A percentile compares a stretch with the other conserved stretches of the same genome.
Evolutionary conservation across 2,329 filamentous ascomycete species (phyloP).

Genomic region (Didymella exigua): DNA sequence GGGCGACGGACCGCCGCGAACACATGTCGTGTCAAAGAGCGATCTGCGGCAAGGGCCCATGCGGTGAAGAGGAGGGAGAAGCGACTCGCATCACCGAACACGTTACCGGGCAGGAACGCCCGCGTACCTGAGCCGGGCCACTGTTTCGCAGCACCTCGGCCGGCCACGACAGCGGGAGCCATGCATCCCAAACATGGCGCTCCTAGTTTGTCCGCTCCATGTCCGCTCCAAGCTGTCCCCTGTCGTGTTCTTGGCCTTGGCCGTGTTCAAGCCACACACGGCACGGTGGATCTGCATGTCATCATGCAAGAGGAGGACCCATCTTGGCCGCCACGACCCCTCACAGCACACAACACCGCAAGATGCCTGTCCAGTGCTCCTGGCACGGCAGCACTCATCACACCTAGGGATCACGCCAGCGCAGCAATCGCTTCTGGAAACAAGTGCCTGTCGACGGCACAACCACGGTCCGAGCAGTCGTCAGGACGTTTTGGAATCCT

Average conservation of each 20-base stretch:
- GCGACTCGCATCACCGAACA: conserved; percentile 9
- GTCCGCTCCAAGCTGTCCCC: no score
- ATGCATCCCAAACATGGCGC: conserved; percentile 5
- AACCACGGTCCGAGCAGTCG: conserved; percentile 16
- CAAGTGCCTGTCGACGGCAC: not conserved
- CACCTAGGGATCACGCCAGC: not conserved
- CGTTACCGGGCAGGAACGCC: conserved; percentile 8
- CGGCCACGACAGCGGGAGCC: conserved; percentile 17
- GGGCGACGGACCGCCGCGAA: no score
- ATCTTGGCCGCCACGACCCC: conserved; percentile 13
- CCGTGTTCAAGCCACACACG: conserved; percentile 15
- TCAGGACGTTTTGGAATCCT: conserved; percentile 17
- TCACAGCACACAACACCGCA: conserved; percentile 7
- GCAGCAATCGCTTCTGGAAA: not conserved
- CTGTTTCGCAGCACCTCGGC: conserved; percentile 7
- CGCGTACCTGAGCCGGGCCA: conserved; percentile 16
- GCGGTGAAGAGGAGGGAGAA: conserved; percentile 11
- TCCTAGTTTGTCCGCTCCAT: conserved; percentile 3
- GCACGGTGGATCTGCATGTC: conserved; percentile 21
- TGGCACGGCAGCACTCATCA: conserved; percentile 2
- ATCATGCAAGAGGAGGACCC: conserved; percentile 20
- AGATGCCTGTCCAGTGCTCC: conserved; percentile 6
- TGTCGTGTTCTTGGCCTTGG: conserved; percentile 5
- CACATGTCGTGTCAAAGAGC: conserved; percentile 8
- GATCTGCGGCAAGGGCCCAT: conserved; percentile 14